phyloP scores from a whole-genome alignment of 352 stramenopile genomes.

The Globisporangium emineosum region DNA sequence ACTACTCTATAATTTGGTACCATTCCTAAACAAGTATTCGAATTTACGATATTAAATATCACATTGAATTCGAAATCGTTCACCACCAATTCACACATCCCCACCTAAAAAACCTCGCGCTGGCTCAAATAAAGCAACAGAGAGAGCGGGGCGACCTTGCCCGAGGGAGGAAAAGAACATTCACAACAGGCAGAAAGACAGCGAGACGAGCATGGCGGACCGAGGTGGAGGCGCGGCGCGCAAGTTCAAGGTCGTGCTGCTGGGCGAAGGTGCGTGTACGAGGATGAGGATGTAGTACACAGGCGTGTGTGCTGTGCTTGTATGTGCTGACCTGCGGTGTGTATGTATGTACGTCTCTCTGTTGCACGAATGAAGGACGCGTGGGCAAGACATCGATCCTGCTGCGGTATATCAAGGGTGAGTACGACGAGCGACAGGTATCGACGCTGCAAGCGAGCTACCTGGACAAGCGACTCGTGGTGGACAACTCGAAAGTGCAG shows the following conservation, averaged over 20 bases:
- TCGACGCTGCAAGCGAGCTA: conserved; percentile 93
- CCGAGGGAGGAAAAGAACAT: conserved; percentile 10
- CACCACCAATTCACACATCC: no score
- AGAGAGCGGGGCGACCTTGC: neutral
- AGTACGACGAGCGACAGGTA: conserved; percentile 91
- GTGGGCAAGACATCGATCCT: conserved; percentile 96
- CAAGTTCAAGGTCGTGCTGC: conserved; percentile 85
- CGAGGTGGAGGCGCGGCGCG: conserved; percentile 29
- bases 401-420: conserved; percentile 91
- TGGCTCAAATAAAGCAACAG: neutral
- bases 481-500: conserved; percentile 78
- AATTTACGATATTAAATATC: no score
- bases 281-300: no score
- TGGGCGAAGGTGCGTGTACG: conserved; percentile 73
- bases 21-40: no score
- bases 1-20: no score
- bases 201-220: conserved; percentile 10
- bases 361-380: conserved; percentile 54
- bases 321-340: neutral
- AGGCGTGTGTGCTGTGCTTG: neutral
- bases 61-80: no score
- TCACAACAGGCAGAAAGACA: conserved; percentile 2
- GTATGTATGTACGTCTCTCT: neutral
- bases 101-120: no score
- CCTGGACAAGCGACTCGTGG: conserved; percentile 88